phyloP scores from a whole-genome alignment of 176 grass and related monocot species.

The Dendrocalamus sinicus region DNA sequence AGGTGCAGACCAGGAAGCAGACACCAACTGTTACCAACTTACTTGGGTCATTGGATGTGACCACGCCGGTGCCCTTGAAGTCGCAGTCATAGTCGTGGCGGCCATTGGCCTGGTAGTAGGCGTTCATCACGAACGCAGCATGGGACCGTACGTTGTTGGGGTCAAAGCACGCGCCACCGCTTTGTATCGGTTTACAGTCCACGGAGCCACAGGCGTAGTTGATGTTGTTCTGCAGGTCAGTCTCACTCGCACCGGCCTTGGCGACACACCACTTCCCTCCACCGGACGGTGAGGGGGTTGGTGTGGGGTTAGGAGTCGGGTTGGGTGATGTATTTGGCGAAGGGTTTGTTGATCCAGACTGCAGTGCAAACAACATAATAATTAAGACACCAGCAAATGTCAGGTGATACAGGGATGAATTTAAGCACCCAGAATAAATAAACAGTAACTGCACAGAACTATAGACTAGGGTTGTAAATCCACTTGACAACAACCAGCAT shows the following conservation, averaged over 20 bases:
- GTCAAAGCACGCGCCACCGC: constrained; percentile 59
- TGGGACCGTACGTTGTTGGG: constrained; percentile 60
- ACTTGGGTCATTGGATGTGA: constrained; percentile 50
- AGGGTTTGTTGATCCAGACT: constrained; percentile 47
- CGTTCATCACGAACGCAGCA: constrained; percentile 69
- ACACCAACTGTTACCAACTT: not conserved
- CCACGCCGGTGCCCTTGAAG: constrained; percentile 58
- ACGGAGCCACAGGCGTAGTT: constrained; percentile 64
- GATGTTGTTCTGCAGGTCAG: constrained; percentile 75
- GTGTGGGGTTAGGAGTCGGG: constrained; percentile 34
- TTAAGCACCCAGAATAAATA: too few relatives aligned
- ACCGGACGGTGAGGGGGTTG: too few relatives aligned
- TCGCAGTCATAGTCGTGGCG: constrained; percentile 54
- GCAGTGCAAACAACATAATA: not conserved
- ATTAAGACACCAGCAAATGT: too few relatives aligned
- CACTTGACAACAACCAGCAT: not conserved
- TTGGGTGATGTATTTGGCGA: constrained; percentile 28
- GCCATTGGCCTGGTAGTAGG: constrained; percentile 64
- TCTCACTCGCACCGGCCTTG: constrained; percentile 33
- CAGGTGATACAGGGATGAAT: too few relatives aligned
- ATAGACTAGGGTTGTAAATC: not conserved
- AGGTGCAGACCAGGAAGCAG: not conserved
- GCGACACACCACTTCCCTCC: not conserved
- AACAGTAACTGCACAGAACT: too few relatives aligned
- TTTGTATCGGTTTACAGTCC: constrained; percentile 65